phyloP scores from a whole-genome alignment of 768 basidiomycete genomes.

The Calocybe indica region DNA sequence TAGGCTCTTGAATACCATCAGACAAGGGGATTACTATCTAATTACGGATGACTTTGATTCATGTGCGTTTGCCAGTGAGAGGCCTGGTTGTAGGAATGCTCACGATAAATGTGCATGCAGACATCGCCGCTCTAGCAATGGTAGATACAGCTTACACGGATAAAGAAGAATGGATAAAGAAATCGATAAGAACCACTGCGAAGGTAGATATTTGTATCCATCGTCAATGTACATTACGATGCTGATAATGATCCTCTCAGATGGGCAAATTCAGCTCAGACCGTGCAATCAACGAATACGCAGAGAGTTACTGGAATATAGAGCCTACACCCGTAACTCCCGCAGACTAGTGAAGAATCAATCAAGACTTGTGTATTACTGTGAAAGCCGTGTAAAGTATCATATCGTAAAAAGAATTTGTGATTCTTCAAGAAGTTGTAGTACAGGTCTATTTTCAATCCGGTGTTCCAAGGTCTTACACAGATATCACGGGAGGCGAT shows the following conservation, averaged over 20 bases:
- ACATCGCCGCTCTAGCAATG: slow-evolving; percentile 78
- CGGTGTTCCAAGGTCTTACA: neutral
- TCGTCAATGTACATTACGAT: neutral
- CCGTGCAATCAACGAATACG: slow-evolving; percentile 87
- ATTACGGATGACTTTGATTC: slow-evolving; percentile 93
- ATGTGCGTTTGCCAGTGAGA: slow-evolving; percentile 40
- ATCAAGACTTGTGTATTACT: neutral
- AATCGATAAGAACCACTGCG: slow-evolving; percentile 78
- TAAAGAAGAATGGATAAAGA: slow-evolving; percentile 85
- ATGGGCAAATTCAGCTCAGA: slow-evolving; percentile 99
- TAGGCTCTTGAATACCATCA: slow-evolving; percentile 70
- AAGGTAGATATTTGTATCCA: slow-evolving; percentile 35
- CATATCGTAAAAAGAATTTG: too few species aligned
- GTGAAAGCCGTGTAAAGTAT: neutral
- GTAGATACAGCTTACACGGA: slow-evolving; percentile 88
- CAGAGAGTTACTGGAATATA: slow-evolving; percentile 82
- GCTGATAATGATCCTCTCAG: slow-evolving; percentile 20
- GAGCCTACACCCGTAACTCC: slow-evolving; percentile 34
- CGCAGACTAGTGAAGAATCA: neutral
- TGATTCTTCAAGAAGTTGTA: too few species aligned
- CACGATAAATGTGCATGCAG: slow-evolving; percentile 24
- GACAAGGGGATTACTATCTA: slow-evolving; percentile 73
- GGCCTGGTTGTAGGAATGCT: neutral
- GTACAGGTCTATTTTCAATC: neutral
- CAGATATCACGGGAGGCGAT: neutral